Percentiles rank a stretch among this genome's conserved stretches.
Conservation (phyloP, 2,329 filamentous ascomycete species). For the Ceratocystis lukuohia region DNA sequence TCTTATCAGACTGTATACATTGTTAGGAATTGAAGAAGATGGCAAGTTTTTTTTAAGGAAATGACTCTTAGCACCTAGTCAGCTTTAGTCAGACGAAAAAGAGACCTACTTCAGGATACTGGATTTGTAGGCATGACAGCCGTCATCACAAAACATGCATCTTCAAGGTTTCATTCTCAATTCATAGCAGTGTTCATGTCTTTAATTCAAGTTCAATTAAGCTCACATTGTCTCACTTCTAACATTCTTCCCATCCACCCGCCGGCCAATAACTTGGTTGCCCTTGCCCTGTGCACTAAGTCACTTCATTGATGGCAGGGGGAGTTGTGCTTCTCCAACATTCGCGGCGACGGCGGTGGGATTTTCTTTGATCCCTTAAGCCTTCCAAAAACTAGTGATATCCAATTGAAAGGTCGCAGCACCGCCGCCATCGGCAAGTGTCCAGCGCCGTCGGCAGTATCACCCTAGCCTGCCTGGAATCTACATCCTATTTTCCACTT, state of each 20-base stretch:
- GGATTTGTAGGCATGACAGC: too few species aligned
- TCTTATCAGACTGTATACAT: background rate
- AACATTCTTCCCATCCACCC: background rate
- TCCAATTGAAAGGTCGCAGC: background rate
- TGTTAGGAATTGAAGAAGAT: background rate
- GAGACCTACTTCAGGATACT: too few species aligned
- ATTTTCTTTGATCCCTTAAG: background rate
- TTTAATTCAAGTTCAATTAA: constrained; percentile 5
- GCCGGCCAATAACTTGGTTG: background rate
- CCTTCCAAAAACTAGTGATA: background rate
- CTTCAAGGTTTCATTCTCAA: too few species aligned
- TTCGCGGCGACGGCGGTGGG: background rate
- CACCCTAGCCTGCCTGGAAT: background rate
- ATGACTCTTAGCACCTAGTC: background rate
- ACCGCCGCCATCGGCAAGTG: background rate
- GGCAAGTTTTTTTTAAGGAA: background rate
- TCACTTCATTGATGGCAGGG: background rate
- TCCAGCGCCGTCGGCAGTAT: background rate
- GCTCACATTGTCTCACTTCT: background rate
- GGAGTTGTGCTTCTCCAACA: background rate
- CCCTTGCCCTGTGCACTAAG: constrained; percentile 6
- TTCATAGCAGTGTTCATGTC: background rate
- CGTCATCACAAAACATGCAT: too few species aligned
- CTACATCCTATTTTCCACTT: background rate
- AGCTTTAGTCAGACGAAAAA: background rate